A percentile compares a stretch with the other conserved stretches of the same genome.
These are phyloP conservation scores for Blastobotrys serpentis DNA, from an alignment of 1,139 yeast species.

Conservation along the genomic window DNA sequence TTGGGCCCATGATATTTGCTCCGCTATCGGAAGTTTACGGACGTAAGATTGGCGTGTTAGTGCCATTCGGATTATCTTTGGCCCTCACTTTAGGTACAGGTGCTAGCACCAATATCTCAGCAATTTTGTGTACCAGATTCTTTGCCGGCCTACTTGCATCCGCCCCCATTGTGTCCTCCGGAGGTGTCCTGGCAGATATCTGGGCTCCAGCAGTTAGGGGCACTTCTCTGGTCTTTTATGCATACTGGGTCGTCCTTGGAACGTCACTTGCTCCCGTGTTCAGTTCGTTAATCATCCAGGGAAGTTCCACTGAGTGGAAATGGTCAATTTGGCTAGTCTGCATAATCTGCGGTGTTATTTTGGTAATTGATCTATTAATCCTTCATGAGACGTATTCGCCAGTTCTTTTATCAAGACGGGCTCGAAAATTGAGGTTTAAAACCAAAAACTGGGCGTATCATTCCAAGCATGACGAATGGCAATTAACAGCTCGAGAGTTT, in stretches of 20 bases:
- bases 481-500: constrained; percentile 41
- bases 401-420: constrained; percentile 56
- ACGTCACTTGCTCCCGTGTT: constrained; percentile 72
- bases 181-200: constrained; percentile 76
- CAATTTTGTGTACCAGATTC: constrained; percentile 64
- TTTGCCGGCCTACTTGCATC: constrained; percentile 72
- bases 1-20: constrained; percentile 76
- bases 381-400: constrained; percentile 80
- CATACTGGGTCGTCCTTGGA: constrained; percentile 69
- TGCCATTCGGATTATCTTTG: constrained; percentile 58
- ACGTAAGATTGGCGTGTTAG: constrained; percentile 63
- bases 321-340: constrained; percentile 64
- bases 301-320: constrained; percentile 51
- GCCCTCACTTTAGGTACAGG: constrained; percentile 33
- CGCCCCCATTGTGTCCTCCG: constrained; percentile 72
- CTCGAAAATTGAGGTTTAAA: constrained; percentile 52
- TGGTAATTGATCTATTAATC: constrained; percentile 45
- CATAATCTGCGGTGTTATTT: constrained; percentile 61
- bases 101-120: constrained; percentile 49
- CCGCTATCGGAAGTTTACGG: constrained; percentile 81
- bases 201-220: constrained; percentile 64
- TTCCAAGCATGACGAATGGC: constrained; percentile 47
- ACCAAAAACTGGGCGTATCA: constrained; percentile 55
- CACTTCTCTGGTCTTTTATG: constrained; percentile 66
- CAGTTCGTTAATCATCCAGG: constrained; percentile 59